Evolutionary conservation across 345 rosid species (phyloP), one percentile per base, ranked within the genome.

Genomic region (Microthlaspi erraticum): DNA sequence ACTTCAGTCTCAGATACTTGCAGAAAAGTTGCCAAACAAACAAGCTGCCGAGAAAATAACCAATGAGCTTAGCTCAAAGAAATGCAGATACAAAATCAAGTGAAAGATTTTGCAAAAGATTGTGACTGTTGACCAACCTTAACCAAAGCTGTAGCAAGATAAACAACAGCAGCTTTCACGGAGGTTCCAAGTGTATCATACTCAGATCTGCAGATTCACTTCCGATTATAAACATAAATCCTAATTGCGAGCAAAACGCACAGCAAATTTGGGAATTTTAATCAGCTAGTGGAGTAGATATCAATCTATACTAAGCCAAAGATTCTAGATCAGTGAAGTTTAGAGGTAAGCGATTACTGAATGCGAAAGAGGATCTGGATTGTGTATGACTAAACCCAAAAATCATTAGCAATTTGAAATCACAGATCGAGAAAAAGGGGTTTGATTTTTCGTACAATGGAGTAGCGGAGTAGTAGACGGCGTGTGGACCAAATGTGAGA

Each of bases 401-500:
- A 19, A 10, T 0, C 14, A 43, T 29, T 29, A 7, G 1, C 18
- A 43, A 69, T 16, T 41, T 20, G 41, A 55, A 52, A 48, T 64
- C 49, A 37, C 43, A 73, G 70, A 72, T 71, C 72, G 59, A 64
- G 52, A 61, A 58, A 34, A 3, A 16, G 29, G 7, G 41, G n/a
- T 17, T 7, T 13, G 17, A 0, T 70, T 56, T 33, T 3, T 7
- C 83, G 5, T 82, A 93, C 98, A 91, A 67, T 0, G 98, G 98
- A 63, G 98, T 93, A 58, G 97, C 97, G 63, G 98, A 93, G 90
- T 91, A 91, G 82, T 93, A 93, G 68, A 93, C 96, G 78, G 98
- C 98, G 81, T 93, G 98, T 68, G 98, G 98, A 7, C 95, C 98
- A 71, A 91, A 93, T 33, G 97, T 91, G 78, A 93, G 93, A 80